Evolutionary conservation across 208 protist genomes (phyloP).

Genomic region (Acanthamoeba royreba): DNA sequence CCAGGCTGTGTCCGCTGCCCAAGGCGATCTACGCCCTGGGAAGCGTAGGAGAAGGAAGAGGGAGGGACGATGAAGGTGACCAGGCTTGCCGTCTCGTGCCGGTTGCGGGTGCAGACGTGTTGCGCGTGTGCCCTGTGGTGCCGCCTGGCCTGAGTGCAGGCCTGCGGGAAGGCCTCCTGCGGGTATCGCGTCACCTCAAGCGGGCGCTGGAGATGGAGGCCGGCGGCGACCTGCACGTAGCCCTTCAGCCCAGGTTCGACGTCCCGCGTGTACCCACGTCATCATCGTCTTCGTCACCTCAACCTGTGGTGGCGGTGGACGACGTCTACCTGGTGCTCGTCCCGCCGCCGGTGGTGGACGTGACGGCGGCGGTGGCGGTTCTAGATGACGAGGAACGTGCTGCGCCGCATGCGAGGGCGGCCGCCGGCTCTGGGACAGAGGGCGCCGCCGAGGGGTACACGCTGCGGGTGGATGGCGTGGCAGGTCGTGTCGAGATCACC

Average conservation of each 20-base stretch:
- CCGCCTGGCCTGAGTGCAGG: neutral
- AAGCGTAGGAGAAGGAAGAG: neutral
- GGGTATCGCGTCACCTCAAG: neutral
- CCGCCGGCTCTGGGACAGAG: too few relatives aligned
- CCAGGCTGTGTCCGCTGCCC: neutral
- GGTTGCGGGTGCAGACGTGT: neutral
- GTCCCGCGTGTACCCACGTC: too few relatives aligned
- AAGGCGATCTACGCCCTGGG: neutral
- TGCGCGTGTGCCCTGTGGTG: neutral
- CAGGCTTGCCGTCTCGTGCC: too few relatives aligned
- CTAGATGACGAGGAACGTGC: too few relatives aligned
- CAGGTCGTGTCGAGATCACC: neutral
- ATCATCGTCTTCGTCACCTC: too few relatives aligned
- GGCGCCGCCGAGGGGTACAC: neutral
- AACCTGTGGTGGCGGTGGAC: neutral
- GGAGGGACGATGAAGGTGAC: too few relatives aligned
- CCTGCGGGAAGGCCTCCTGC: neutral
- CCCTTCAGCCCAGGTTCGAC: neutral
- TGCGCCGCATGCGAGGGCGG: too few relatives aligned
- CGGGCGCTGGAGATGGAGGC: neutral
- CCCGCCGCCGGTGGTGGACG: too few relatives aligned
- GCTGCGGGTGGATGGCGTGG: neutral
- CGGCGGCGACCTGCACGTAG: neutral
- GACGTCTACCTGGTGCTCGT: neutral
- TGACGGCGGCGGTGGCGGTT: too few relatives aligned